Evolutionary conservation across 345 rosid genomes (phyloP), one percentile per base, ranked within the genome.

Genomic region (Citrus mangshanensis): DNA sequence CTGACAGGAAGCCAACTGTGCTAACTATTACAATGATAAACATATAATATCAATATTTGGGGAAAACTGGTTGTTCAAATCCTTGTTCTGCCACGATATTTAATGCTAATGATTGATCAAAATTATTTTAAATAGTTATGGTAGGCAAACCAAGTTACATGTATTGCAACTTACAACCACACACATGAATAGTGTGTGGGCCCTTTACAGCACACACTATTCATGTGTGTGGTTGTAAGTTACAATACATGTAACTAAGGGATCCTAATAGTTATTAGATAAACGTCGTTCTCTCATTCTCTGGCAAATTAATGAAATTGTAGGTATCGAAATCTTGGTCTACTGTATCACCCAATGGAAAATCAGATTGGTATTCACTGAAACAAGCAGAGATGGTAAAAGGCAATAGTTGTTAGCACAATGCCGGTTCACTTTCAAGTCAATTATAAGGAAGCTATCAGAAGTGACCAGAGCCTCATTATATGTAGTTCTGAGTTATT

Each of bases 381-480:
- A 85, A 81, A 85, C 99, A 97, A 88, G 90, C 91, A 7, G 97
- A 87, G 67, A 73, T 93, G 89, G 93, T 97, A 76, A 90, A 86
- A 83, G 88, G 86, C n/a, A n/a, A n/a, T n/a, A 66, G 91, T 86
- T 8, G 95, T 97, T 28, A 81, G 83, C 73, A 84, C 89, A 18
- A 97, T 97, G 99, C 98, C 95, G 1, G 98, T 86, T 64, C 95
- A 94, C 87, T 90, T 94, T 86, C 99, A 97, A 85, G 91, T 97
- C 72, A 93, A 93, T 82, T 97, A 94, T 78, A 97, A 94, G 86
- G 98, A 91, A 80, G 89, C 90, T 42, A 72, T 89, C 69, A 84
- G 72, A 81, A 86, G 77, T 82, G 92, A 88, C 19, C 86, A 82
- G 77, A 79, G 88, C 85, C 82, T 94, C 27, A 82, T 76, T 9